phyloP scores from a whole-genome alignment of 106 monocot genomes.

The Alisma plantagoaquatica region DNA sequence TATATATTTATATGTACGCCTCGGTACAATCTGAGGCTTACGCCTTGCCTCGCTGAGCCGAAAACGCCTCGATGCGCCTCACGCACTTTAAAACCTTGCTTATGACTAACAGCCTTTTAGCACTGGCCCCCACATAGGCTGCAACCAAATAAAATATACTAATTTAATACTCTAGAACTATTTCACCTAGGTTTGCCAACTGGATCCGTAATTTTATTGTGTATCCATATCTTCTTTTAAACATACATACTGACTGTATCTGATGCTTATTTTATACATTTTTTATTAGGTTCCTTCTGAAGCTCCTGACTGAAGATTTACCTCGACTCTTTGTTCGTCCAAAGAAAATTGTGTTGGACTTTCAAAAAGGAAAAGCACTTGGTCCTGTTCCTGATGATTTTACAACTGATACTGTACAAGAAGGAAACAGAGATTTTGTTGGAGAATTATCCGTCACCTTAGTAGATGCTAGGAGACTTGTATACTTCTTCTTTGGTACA shows the following conservation, averaged over 20 bases:
- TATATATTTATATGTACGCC: too few species aligned
- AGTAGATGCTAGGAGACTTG: conserved; percentile 14
- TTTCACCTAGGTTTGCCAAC: neutral
- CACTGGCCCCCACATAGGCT: too few species aligned
- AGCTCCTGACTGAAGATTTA: conserved; percentile 19
- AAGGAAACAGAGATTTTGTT: conserved; percentile 13
- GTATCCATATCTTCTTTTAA: too few species aligned
- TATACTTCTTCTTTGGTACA: conserved; percentile 12
- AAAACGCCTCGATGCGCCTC: too few species aligned
- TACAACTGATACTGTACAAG: neutral
- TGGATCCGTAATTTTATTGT: neutral
- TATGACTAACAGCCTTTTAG: too few species aligned
- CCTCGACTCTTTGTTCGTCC: conserved; percentile 18
- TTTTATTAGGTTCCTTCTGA: conserved; percentile 11
- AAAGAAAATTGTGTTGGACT: conserved; percentile 19
- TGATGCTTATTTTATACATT: too few species aligned
- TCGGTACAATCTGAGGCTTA: too few species aligned
- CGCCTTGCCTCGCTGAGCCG: too few species aligned
- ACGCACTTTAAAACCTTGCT: too few species aligned
- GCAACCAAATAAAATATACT: too few species aligned
- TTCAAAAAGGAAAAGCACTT: conserved; percentile 14
- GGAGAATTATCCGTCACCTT: conserved; percentile 18
- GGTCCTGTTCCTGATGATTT: conserved; percentile 10
- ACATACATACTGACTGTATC: too few species aligned
- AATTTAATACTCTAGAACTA: neutral